Conservation (phyloP, 768 basidiomycete genomes). For the Chalciporus pseudorubinellus region DNA sequence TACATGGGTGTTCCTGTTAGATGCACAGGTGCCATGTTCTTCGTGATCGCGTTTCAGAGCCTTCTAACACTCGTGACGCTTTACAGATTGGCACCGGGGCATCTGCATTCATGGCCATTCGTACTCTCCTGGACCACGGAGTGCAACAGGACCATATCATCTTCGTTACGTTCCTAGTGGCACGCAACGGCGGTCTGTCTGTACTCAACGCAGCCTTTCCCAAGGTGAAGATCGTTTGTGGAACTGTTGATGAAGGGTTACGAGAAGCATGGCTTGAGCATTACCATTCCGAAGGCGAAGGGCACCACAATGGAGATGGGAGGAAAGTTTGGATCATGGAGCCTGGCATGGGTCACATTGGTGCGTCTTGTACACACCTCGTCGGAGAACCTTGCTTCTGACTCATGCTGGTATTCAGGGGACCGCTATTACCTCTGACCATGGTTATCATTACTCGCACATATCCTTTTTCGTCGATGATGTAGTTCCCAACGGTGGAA, state of each 20-base stretch:
- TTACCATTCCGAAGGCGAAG: slow-evolving; percentile 46
- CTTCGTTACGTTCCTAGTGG: slow-evolving; percentile 87
- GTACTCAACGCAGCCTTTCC: slow-evolving; percentile 85
- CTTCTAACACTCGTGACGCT: too few species aligned
- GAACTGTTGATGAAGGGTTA: slow-evolving; percentile 76
- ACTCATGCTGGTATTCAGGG: slow-evolving; percentile 22
- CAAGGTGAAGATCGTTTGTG: slow-evolving; percentile 76
- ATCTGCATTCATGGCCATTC: slow-evolving; percentile 92
- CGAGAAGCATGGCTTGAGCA: slow-evolving; percentile 70
- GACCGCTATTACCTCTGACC: slow-evolving; percentile 42
- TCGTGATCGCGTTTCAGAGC: too few species aligned
- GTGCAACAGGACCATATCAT: slow-evolving; percentile 81
- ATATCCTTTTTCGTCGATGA: too few species aligned
- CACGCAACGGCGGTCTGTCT: slow-evolving; percentile 74
- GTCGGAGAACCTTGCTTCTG: background rate
- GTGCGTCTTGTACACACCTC: slow-evolving; percentile 37
- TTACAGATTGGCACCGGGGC: slow-evolving; percentile 88
- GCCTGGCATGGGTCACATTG: slow-evolving; percentile 88
- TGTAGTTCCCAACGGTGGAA: background rate
- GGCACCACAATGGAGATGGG: slow-evolving; percentile 43
- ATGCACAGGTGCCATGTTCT: slow-evolving; percentile 64
- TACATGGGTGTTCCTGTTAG: slow-evolving; percentile 83
- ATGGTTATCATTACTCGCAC: background rate
- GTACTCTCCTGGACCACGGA: slow-evolving; percentile 90
- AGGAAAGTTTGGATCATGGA: slow-evolving; percentile 79